phyloP scores from a whole-genome alignment of 2,329 filamentous ascomycete species.

The Chrysosphaeria jannelii region DNA sequence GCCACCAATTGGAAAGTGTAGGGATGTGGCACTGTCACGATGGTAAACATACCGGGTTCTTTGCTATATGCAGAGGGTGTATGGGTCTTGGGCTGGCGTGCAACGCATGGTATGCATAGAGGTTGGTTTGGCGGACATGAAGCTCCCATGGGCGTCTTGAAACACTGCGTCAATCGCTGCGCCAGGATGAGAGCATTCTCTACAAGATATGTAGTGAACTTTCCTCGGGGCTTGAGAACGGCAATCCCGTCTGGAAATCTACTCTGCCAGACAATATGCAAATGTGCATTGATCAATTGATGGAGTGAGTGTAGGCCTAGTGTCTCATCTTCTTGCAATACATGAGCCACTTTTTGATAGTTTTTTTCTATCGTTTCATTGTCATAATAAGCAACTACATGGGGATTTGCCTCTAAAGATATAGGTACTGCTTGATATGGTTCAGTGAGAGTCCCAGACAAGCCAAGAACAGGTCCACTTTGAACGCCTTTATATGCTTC shows the following conservation, averaged over 20 bases:
- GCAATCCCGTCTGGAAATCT: conserved; percentile 47
- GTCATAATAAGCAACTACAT: conserved; percentile 61
- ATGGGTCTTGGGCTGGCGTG: conserved; percentile 29
- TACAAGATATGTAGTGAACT: conserved; percentile 44
- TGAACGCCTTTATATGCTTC: no score
- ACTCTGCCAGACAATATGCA: conserved; percentile 65
- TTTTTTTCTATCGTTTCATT: conserved; percentile 25
- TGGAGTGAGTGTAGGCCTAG: conserved; percentile 36
- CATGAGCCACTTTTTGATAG: conserved; percentile 37
- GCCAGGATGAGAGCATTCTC: conserved; percentile 43
- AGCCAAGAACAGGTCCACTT: no score
- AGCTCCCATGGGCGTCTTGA: conserved; percentile 36
- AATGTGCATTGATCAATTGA: conserved; percentile 51
- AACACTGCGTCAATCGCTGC: conserved; percentile 43
- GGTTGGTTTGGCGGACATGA: conserved; percentile 62
- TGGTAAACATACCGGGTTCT: conserved; percentile 38
- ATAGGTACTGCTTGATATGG: no score
- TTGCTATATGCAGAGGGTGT: conserved; percentile 42
- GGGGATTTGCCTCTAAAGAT: no score
- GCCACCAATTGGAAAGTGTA: conserved; percentile 50
- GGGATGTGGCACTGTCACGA: conserved; percentile 73
- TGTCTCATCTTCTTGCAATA: conserved; percentile 22
- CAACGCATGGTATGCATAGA: conserved; percentile 44
- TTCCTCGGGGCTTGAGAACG: conserved; percentile 49
- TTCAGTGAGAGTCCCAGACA: no score